Base-by-base conservation (phyloP, 2,329 filamentous ascomycete genomes). In the Alternaria conjuncta region DNA sequence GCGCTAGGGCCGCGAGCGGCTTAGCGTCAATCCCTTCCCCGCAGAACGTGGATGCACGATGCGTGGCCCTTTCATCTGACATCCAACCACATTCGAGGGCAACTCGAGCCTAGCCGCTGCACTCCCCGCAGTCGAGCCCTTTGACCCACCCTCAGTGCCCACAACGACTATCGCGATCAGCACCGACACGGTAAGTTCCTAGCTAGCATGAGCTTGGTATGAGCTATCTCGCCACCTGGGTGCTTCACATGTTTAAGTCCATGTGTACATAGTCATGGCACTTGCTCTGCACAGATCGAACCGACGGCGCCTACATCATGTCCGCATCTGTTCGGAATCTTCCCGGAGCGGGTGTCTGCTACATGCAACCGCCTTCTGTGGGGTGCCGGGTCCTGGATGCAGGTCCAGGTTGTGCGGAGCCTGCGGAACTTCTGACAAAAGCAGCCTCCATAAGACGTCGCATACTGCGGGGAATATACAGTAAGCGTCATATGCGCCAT, bases 21-120 rank as follows among this genome's bases (percentile, higher is more conserved):
- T 60, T 74, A 70, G 74, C 66, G 36, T 63, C 49, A 18, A 49
- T 45, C 55, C 43, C 18, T 78, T 77, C 77, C 76, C 77, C 77
- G 77, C 77, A 79, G 74, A 77, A 61, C 66, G 55, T 56, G 64
- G 66, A 75, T 67, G 71, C 75, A 30, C 57, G 62, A 51, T 51
- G 49, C 65, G 47, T 55, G 55, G 57, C 36, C 58, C 53, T 55
- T 55, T 55, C 57, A 60, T 30, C 55, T 54, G 47, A 49, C 50
- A 46, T 58, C 67, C 65, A 69, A 68, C 61, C 65, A 68, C 21
- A 57, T 45, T n/a, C 30, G 23, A 15, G 26, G n/a, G 41, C 59
- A 60, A 36, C 50, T 50, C 55, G 59, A 66, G 55, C 57, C 66
- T 70, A 65, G 41, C 61, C 59, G 65, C 66, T 65, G 47, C 64